Evolutionary conservation across 192 early-diverging fungal genomes (phyloP).

Genomic region (Jimgerdemannia flammicorona): DNA sequence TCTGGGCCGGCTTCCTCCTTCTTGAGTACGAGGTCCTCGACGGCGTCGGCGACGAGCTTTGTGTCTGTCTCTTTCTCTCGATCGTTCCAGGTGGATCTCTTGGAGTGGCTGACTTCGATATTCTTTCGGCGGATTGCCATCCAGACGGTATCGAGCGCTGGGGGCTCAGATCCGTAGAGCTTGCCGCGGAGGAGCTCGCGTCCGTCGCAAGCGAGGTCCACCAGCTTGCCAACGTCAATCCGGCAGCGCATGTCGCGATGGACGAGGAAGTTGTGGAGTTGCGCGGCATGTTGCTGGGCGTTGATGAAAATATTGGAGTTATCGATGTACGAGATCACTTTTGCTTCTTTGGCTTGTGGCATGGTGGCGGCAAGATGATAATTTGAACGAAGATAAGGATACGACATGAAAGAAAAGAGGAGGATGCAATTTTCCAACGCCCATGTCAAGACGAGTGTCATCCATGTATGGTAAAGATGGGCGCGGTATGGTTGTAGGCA

Average conservation of each 20-base stretch:
- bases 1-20: neutral
- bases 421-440: too few relatives aligned
- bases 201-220: neutral
- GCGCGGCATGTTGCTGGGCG: neutral
- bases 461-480: too few relatives aligned
- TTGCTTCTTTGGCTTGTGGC: neutral
- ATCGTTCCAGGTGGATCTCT: neutral
- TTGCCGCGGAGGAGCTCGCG: neutral
- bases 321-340: neutral
- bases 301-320: neutral
- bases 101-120: neutral
- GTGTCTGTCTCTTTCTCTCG: neutral
- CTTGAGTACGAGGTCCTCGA: neutral
- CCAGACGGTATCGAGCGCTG: neutral
- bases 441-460: too few relatives aligned
- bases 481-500: too few relatives aligned
- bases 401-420: too few relatives aligned
- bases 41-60: neutral
- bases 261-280: neutral
- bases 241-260: neutral
- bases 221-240: neutral
- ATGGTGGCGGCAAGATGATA: too few relatives aligned
- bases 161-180: neutral
- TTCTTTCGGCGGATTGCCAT: neutral
- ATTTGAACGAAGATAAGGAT: too few relatives aligned